Conservation (phyloP, 2,329 filamentous ascomycete species). For the Karstenula rhodostoma region DNA sequence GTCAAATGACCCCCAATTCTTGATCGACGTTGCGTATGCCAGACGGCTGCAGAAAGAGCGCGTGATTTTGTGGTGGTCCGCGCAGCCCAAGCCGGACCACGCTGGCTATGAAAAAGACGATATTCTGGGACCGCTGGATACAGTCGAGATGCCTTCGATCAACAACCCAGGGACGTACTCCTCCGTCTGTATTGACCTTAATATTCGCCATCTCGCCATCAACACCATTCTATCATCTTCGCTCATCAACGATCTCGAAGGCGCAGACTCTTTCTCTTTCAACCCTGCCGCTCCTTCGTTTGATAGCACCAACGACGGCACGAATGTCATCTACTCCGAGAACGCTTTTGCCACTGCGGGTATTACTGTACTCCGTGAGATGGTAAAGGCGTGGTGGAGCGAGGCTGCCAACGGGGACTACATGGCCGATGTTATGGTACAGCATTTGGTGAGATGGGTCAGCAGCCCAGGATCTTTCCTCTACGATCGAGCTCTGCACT, state of each 20-base stretch:
- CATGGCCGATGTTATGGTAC: constrained; percentile 98
- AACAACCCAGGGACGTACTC: constrained; percentile 95
- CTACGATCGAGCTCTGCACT: constrained; percentile 91
- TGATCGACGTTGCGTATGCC: constrained; percentile 96
- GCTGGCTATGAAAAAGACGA: constrained; percentile 96
- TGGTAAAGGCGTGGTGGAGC: constrained; percentile 99
- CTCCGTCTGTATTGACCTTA: constrained; percentile 94
- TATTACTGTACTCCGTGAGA: constrained; percentile 89
- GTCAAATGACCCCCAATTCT: constrained; percentile 88
- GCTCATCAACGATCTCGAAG: constrained; percentile 94
- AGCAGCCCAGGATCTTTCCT: constrained; percentile 92
- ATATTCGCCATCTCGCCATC: constrained; percentile 92
- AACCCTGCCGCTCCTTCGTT: constrained; percentile 75
- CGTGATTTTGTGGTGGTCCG: constrained; percentile 97
- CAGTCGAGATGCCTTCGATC: constrained; percentile 87
- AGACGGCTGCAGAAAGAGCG: constrained; percentile 88
- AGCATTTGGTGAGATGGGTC: constrained; percentile 97
- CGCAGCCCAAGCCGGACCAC: constrained; percentile 86
- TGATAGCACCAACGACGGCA: constrained; percentile 66
- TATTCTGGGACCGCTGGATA: constrained; percentile 81
- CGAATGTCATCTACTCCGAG: constrained; percentile 79
- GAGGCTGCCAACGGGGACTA: constrained; percentile 89
- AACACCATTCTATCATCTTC: constrained; percentile 98
- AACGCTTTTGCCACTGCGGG: constrained; percentile 93
- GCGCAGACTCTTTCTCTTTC: constrained; percentile 84